Base-by-base conservation (phyloP, 768 basidiomycete species). In the Leucocoprinus birnbaumii region DNA sequence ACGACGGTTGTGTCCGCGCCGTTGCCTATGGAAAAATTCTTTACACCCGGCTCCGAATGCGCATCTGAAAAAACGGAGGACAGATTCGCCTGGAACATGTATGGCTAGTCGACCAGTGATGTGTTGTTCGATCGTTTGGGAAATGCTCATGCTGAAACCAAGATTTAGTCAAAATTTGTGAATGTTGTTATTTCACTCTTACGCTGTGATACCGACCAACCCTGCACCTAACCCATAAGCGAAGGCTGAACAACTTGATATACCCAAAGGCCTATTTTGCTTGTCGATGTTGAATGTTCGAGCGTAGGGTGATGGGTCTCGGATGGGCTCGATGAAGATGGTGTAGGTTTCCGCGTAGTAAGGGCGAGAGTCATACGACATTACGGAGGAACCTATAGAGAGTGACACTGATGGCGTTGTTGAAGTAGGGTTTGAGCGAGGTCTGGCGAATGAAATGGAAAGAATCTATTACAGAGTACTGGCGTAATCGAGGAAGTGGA, bases 341-440 rank as follows among this genome's bases (percentile, higher is more conserved):
- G 52, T 46, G n/a, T 53, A 45, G 21, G 26, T 53, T 46, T 45
- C 42, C 7, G 41, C 22, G 51, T 53, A 53, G 43, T 44, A 46
- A 10, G 50, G 40, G 2, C 24, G 3, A 18, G 34, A 26, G 16
- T 53, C 31, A 5, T 5, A 31, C 6, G 31, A 31, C 31, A 31
- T 31, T 31, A 11, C 11, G 5, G 31, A 5, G 5, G 5, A 31
- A 11, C 31, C 11, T 31, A 11, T 31, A 31, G 31, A 31, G 31
- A 31, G 31, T 5, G 31, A 31, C 11, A 11, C 31, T 31, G 11
- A 11, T 11, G 31, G 31, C 31, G 31, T 31, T 31, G 31, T 31
- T 31, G 31, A n/a, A n/a, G 31, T 31, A 5, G 31, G 31, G 6
- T 31, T 31, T 31, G 11, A 11, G 11, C 11, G 31, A 31, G 11